phyloP scores from a whole-genome alignment of 2,329 filamentous ascomycete genomes.

The Daldinia eschscholtzii region DNA sequence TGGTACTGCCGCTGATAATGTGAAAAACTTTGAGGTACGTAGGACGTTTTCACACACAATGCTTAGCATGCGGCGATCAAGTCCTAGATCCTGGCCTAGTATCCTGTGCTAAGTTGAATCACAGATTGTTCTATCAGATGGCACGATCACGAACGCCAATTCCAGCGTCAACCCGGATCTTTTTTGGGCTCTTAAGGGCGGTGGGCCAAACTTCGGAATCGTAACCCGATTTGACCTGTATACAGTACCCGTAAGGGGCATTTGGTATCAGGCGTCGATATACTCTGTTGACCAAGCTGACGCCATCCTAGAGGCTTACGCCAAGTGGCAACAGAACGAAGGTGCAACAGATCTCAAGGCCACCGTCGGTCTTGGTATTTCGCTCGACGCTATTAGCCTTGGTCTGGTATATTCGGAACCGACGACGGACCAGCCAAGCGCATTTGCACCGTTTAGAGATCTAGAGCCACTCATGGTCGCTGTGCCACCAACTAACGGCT shows the following conservation, averaged over 20 bases:
- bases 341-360: constrained; percentile 43
- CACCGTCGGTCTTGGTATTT: constrained; percentile 39
- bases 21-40: constrained; percentile 54
- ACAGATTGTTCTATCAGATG: constrained; percentile 60
- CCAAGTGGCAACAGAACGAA: constrained; percentile 48
- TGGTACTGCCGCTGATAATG: constrained; percentile 60
- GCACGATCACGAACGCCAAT: constrained; percentile 58
- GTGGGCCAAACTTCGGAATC: constrained; percentile 62
- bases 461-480: constrained; percentile 25
- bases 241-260: constrained; percentile 43
- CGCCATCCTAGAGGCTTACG: constrained; percentile 48
- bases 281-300: constrained; percentile 42
- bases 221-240: constrained; percentile 54
- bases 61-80: neutral
- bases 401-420: constrained; percentile 47
- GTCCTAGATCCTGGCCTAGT: neutral
- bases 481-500: constrained; percentile 15
- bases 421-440: constrained; percentile 24
- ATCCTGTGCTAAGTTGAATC: neutral
- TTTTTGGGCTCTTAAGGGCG: constrained; percentile 62
- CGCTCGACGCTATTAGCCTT: constrained; percentile 35
- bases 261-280: constrained; percentile 45
- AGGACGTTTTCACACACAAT: neutral
- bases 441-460: constrained; percentile 45
- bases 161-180: constrained; percentile 56